These are phyloP conservation scores for Periconia digitata DNA, from an alignment of 2,329 filamentous ascomycete genomes.

Conservation along the genomic window DNA sequence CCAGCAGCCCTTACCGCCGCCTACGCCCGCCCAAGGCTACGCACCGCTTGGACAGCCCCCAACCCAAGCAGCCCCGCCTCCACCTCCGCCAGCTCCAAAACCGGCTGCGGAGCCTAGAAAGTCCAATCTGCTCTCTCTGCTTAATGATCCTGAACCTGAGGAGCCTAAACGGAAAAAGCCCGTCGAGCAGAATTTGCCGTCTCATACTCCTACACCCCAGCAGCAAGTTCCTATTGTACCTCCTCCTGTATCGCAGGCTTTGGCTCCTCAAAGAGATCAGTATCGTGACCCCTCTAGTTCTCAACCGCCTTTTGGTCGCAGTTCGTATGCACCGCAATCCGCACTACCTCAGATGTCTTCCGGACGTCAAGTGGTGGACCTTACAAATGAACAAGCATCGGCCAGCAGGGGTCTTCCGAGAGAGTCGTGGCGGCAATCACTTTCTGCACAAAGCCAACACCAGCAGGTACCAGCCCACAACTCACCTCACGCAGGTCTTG, in stretches of 20 bases:
- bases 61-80: conserved; percentile 17
- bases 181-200: conserved; percentile 33
- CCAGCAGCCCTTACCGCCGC: conserved; percentile 20
- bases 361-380: conserved; percentile 31
- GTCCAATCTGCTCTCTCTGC: conserved; percentile 41
- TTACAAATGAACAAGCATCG: conserved; percentile 31
- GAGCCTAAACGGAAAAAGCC: conserved; percentile 38
- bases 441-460: conserved; percentile 27
- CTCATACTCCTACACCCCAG: conserved; percentile 38
- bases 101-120: conserved; percentile 37
- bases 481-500: conserved; percentile 28
- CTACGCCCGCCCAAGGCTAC: conserved; percentile 23
- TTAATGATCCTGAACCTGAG: conserved; percentile 42
- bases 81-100: conserved; percentile 20
- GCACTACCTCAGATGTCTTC: conserved; percentile 23
- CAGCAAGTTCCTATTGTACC: conserved; percentile 37
- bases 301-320: conserved; percentile 29
- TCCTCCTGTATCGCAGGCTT: conserved; percentile 25
- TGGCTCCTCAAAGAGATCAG: conserved; percentile 26
- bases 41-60: conserved; percentile 22
- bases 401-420: conserved; percentile 20
- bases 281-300: conserved; percentile 26
- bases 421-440: conserved; percentile 36
- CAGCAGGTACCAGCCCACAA: conserved; percentile 25
- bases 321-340: conserved; percentile 29